Base-by-base conservation (phyloP, 2,329 filamentous ascomycete species). In the Diaporthe australafricana region DNA sequence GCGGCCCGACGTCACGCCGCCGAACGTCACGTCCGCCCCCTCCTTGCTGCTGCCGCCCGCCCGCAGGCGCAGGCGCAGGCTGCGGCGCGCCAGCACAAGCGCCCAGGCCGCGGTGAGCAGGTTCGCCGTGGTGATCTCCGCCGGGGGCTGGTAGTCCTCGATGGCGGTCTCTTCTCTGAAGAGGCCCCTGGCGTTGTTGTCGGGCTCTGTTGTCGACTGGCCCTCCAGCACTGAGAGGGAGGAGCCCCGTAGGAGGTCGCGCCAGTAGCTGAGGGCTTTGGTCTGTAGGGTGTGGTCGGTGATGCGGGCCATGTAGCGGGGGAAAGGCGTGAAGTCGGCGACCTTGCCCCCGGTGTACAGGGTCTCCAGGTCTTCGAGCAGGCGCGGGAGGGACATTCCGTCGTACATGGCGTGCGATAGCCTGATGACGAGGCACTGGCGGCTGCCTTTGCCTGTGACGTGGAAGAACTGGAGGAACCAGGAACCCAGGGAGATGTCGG, bases 331-430 rank as follows among this genome's bases (percentile, higher is more conserved):
- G 4, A 78, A 76, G 57, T 77, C 73, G 1, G 77, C 57, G 12
- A 81, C 68, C 0, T 74, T 48, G 5, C 68, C 73, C 9, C 78
- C 80, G 1, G 76, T 71, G 70, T 86, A 86, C 3, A 83, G 77
- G 1, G 80, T 76, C 1, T 82, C 81, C 32, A 86, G 78, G 56
- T 85, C 81, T 2, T 79, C 77, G 35, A 84, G 81, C 0, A 86
- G 75, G 2, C 80, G 77, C 0, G 84, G 84, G 1, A 86, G 77
- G 9, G 81, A 85, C 25, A 85, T 81, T 30, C 84, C 84, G 27
- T 86, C 84, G 60, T 86, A 86, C 66, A 86, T 84, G 0, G 84
- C 83, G 71, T 86, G 85, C 0, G 85, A 87, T 11, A 87, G 79
- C 40, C 83, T 78, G 70, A 86, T 78, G 7, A 80, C 77, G 20